phyloP scores from a whole-genome alignment of 2,329 filamentous ascomycete genomes.

The Pseudogymnoascus pannorum region DNA sequence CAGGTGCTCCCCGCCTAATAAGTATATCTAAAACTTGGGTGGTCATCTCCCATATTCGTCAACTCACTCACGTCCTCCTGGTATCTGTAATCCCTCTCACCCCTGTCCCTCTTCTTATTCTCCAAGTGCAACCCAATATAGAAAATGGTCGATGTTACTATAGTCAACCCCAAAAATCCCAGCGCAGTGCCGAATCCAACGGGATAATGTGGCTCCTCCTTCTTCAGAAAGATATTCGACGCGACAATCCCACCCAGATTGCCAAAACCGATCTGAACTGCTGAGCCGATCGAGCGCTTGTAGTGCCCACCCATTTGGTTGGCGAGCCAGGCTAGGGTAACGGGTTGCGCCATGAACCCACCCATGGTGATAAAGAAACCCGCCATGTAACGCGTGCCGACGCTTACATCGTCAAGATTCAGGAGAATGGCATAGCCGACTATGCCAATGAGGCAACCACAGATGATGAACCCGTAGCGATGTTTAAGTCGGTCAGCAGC shows the following conservation, averaged over 20 bases:
- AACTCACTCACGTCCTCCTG: conserved; percentile 21
- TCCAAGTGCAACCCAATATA: conserved; percentile 35
- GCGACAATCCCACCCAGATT: conserved; percentile 37
- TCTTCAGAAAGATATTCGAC: conserved; percentile 30
- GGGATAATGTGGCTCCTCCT: conserved; percentile 30
- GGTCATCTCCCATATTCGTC: conserved; percentile 43
- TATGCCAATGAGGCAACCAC: conserved; percentile 24
- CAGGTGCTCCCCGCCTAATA: not conserved
- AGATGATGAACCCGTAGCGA: conserved; percentile 31
- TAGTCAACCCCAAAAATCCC: conserved; percentile 29
- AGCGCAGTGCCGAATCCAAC: conserved; percentile 11
- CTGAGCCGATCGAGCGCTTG: conserved; percentile 43
- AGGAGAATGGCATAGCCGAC: conserved; percentile 32
- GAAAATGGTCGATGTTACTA: conserved; percentile 30
- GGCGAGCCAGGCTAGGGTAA: conserved; percentile 40
- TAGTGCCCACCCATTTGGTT: conserved; percentile 48
- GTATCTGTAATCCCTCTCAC: conserved; percentile 39
- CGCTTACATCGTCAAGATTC: conserved; percentile 39
- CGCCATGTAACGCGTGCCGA: conserved; percentile 30
- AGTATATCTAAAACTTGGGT: conserved; percentile 41
- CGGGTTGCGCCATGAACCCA: conserved; percentile 30
- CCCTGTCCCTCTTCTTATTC: conserved; percentile 40
- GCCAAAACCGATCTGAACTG: conserved; percentile 42
- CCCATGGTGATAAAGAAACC: conserved; percentile 32
- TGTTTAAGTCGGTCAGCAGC: conserved; percentile 30